Evolutionary conservation across 2,329 filamentous ascomycete species (phyloP), one percentile per base, ranked within the genome.

Genomic region (Aurifilum marmelostoma): DNA sequence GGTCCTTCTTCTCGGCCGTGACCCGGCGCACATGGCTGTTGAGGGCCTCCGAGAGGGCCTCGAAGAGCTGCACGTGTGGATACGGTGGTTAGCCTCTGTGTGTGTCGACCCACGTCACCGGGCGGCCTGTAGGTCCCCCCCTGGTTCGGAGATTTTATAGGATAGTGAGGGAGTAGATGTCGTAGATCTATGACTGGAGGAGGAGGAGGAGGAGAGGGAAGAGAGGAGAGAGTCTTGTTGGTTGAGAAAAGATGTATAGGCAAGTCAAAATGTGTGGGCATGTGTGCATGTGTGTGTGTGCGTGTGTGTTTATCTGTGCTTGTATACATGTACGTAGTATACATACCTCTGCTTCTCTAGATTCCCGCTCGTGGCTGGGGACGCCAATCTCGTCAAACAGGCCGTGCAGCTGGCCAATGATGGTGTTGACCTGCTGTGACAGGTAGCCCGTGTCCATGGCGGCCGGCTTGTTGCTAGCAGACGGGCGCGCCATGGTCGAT

Each of bases 351-450:
- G 92, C 88, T 79, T 98, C 95, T 76, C 96, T 88, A 63, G 88
- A 86, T 78, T 98, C 94, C 76, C 96, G 92, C 80, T 98, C 96
- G 89, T 97, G 94, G 76, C 84, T 89, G 37, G 95, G 89, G n/a
- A 99, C 92, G 69, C 96, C 96, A 76, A 99, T 99, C 78, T 99
- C 95, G 79, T 99, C 96, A 77, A 97, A 99, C 69, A 98, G 88
- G 73, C 92, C 92, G 81, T 98, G 95, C 71, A 99, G 87, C 81
- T 97, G 94, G 80, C 89, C 89, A 78, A 98, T 94, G 77, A 97
- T 97, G 76, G 88, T 93, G 74, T 93, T 96, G 82, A 99, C 93
- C 88, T 98, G 96, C 80, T 97, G 93, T 75, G 93, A 92, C 78
- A 98, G 86, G 80, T 97, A 97, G 79, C 92, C 93, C 69, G 94